Evolutionary conservation across 2,329 filamentous ascomycete genomes (phyloP).

Genomic region (Nemania bipapillata): DNA sequence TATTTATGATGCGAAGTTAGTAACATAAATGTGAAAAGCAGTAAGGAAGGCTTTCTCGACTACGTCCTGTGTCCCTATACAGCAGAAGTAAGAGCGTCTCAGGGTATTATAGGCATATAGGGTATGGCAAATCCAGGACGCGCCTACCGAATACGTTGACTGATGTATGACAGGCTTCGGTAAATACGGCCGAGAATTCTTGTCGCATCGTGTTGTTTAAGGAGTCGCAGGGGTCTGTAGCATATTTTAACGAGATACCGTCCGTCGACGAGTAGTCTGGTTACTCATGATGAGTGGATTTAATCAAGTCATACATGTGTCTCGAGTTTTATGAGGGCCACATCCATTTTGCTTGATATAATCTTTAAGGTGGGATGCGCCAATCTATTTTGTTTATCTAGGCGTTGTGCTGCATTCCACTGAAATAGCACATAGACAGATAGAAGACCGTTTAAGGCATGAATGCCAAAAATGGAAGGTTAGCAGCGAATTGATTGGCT

Average conservation of each 20-base stretch:
- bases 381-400: too few species aligned
- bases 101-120: background rate
- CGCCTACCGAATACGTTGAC: constrained; percentile 10
- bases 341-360: too few species aligned
- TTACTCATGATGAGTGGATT: too few species aligned
- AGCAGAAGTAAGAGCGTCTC: constrained; percentile 1
- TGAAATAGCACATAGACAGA: too few species aligned
- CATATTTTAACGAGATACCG: background rate
- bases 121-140: background rate
- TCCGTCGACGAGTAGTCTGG: too few species aligned
- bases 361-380: too few species aligned
- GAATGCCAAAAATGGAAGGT: constrained; percentile 13
- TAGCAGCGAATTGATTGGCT: constrained; percentile 20
- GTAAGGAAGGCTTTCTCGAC: background rate
- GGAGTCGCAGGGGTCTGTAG: background rate
- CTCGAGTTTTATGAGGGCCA: too few species aligned
- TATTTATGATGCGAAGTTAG: background rate
- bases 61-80: background rate
- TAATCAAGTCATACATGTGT: too few species aligned
- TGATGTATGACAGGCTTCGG: background rate
- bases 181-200: constrained; percentile 6
- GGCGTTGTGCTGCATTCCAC: too few species aligned
- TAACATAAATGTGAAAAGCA: background rate
- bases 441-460: background rate
- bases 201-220: too few species aligned